A percentile compares a stretch with the other conserved stretches of the same genome.
Conservation (phyloP, 345 rosid species). For the Lumnitzera racemosa region DNA sequence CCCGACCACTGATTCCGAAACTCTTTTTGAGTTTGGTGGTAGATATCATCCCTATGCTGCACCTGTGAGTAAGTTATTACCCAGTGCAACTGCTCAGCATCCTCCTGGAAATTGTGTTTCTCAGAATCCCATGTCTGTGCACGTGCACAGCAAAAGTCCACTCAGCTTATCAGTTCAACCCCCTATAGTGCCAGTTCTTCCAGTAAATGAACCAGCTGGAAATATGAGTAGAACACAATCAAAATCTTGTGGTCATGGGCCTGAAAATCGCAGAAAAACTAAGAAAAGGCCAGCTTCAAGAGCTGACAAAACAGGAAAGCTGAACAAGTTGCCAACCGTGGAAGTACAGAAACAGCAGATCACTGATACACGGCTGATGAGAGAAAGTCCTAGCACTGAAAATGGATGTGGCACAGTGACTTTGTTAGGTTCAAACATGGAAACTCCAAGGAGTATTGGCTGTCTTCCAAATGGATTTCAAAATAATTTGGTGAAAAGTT, state of each 20-base stretch:
- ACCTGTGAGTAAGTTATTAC: slow-evolving; percentile 11
- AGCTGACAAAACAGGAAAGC: slow-evolving; percentile 17
- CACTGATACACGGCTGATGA: slow-evolving; percentile 9
- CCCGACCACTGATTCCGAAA: slow-evolving; percentile 12
- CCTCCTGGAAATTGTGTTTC: slow-evolving; percentile 3
- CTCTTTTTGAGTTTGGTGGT: slow-evolving; percentile 12
- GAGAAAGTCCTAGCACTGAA: slow-evolving; percentile 9
- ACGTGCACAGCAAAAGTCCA: slow-evolving; percentile 18
- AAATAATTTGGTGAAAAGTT: slow-evolving; percentile 8
- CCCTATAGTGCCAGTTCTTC: slow-evolving; percentile 17
- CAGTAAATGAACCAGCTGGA: slow-evolving; percentile 16
- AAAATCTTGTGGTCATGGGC: slow-evolving; percentile 12
- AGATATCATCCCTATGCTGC: slow-evolving; percentile 10
- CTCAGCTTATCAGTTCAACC: slow-evolving; percentile 14
- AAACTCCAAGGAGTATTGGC: slow-evolving; percentile 8
- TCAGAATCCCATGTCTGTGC: slow-evolving; percentile 4
- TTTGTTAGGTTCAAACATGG: slow-evolving; percentile 7
- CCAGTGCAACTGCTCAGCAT: slow-evolving; percentile 2
- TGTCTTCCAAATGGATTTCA: slow-evolving; percentile 13
- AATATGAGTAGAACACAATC: slow-evolving; percentile 15
- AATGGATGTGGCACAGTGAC: slow-evolving; percentile 4
- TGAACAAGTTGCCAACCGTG: slow-evolving; percentile 22
- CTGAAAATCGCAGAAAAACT: slow-evolving; percentile 13
- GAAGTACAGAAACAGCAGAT: slow-evolving; percentile 18
- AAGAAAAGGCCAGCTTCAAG: slow-evolving; percentile 28